Conservation (phyloP, 805 yeast genomes). For the Teunomyces stri region DNA sequence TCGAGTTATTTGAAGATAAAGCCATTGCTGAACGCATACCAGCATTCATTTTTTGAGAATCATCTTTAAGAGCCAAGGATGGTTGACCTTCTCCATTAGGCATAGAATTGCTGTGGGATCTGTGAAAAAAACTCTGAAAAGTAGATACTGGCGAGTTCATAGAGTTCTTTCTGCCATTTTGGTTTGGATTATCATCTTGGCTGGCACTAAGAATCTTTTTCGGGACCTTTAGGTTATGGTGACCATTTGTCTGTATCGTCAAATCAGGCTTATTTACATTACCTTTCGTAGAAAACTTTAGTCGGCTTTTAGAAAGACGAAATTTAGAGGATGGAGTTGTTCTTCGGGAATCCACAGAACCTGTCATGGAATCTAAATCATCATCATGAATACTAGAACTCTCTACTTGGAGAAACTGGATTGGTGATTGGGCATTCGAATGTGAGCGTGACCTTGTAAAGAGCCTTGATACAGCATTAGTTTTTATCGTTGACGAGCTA, state of each 20-base stretch:
- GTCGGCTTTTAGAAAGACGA: conserved; percentile 9
- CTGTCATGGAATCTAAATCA: conserved; percentile 3
- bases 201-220: conserved; percentile 23
- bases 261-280: conserved; percentile 24
- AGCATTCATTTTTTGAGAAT: conserved; percentile 1
- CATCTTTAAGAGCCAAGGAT: background rate
- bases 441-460: conserved; percentile 30
- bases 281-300: conserved; percentile 9
- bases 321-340: conserved; percentile 8
- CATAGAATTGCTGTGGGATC: conserved; percentile 19
- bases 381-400: conserved; percentile 9
- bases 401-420: conserved; percentile 7
- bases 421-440: conserved; percentile 12
- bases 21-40: conserved; percentile 22
- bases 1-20: conserved; percentile 35
- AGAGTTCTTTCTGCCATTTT: conserved; percentile 18
- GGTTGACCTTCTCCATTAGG: conserved; percentile 7
- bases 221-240: conserved; percentile 21
- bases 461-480: conserved; percentile 28
- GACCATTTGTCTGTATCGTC: conserved; percentile 29
- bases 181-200: conserved; percentile 13
- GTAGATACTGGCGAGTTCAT: conserved; percentile 32
- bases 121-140: conserved; percentile 33
- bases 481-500: conserved; percentile 21
- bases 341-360: background rate